Evolutionary conservation across 257 asterid species (phyloP).

Genomic region (Striga asiatica): DNA sequence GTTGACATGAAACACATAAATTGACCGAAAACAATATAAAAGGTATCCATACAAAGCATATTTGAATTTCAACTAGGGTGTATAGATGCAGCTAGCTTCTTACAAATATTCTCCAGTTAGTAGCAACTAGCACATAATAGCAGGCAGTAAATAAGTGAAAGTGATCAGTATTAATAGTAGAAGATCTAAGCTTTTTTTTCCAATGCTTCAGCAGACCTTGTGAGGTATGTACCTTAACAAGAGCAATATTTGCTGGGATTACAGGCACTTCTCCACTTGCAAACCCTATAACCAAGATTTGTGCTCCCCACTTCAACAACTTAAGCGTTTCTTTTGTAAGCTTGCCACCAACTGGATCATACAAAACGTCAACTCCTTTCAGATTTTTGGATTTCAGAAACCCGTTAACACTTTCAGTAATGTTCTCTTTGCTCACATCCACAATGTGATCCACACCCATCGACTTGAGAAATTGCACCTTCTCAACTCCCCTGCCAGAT

Average conservation of each 20-base stretch:
- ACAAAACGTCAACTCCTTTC: slow-evolving; percentile 85
- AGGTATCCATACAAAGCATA: background rate
- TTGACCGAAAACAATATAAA: background rate
- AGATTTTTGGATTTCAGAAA: slow-evolving; percentile 64
- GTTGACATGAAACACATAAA: background rate
- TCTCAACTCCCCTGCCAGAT: slow-evolving; percentile 61
- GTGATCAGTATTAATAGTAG: too few relatives aligned
- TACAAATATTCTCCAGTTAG: too few relatives aligned
- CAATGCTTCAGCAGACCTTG: background rate
- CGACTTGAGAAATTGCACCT: slow-evolving; percentile 61
- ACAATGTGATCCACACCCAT: slow-evolving; percentile 85
- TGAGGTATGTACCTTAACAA: slow-evolving; percentile 61
- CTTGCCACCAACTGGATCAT: slow-evolving; percentile 97
- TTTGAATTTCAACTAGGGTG: too few relatives aligned
- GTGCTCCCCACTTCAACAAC: slow-evolving; percentile 92
- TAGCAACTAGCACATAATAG: background rate
- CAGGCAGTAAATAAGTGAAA: too few relatives aligned
- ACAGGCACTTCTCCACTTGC: slow-evolving; percentile 92
- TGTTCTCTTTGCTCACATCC: slow-evolving; percentile 60
- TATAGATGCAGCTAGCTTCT: too few relatives aligned
- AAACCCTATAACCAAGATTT: slow-evolving; percentile 84
- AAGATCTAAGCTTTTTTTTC: too few relatives aligned
- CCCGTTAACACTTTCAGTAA: slow-evolving; percentile 60
- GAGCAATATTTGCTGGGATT: slow-evolving; percentile 82
- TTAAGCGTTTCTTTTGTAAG: slow-evolving; percentile 66